These are phyloP conservation scores for Buxus sempervirens DNA, from an alignment of 164 flowering plant genomes.

Conservation along the genomic window DNA sequence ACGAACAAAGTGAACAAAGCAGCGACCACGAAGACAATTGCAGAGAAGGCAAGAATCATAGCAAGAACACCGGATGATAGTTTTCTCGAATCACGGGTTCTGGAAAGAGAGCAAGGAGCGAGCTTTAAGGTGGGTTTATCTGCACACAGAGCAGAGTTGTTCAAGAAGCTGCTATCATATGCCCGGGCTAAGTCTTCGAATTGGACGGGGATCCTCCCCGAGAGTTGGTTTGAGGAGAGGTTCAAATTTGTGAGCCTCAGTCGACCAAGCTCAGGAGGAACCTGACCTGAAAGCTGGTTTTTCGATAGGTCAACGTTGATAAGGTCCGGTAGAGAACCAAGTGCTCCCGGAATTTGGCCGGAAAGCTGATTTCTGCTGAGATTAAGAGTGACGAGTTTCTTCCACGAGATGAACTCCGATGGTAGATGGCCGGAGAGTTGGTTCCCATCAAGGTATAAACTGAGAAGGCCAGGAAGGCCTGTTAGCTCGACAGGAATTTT, in stretches of 20 bases:
- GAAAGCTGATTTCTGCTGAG: conserved; percentile 53
- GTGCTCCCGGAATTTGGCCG: conserved; percentile 48
- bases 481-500: conserved; percentile 48
- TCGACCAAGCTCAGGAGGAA: conserved; percentile 48
- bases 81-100: conserved; percentile 9
- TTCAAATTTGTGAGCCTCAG: conserved; percentile 44
- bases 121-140: conserved; percentile 21
- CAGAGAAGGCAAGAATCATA: conserved; percentile 26
- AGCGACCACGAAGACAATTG: conserved; percentile 16
- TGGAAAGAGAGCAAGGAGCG: conserved; percentile 18
- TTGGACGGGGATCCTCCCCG: conserved; percentile 54
- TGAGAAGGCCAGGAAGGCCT: conserved; percentile 27
- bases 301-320: conserved; percentile 51
- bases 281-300: conserved; percentile 62
- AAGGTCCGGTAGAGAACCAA: conserved; percentile 46
- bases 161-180: conserved; percentile 53
- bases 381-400: conserved; percentile 33
- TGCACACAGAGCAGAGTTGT: conserved; percentile 62
- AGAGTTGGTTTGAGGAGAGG: conserved; percentile 61
- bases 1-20: conserved; percentile 19
- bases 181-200: conserved; percentile 39
- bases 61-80: conserved; percentile 30
- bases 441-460: conserved; percentile 55
- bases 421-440: conserved; percentile 64
- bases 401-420: conserved; percentile 47